Evolutionary conservation across 345 rosid genomes (phyloP).

Genomic region (Melastoma malabathricum): DNA sequence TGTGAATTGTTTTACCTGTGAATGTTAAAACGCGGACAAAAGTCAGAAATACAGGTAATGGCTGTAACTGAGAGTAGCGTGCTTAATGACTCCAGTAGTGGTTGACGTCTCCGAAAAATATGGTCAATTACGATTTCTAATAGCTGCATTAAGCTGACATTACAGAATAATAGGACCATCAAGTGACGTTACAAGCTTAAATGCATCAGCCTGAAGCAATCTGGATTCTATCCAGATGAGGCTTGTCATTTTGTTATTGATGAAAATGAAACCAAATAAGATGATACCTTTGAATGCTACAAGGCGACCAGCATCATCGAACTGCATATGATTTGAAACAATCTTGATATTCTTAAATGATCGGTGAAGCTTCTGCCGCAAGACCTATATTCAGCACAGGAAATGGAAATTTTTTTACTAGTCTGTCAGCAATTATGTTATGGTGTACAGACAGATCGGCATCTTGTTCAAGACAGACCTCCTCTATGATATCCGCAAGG

Average conservation of each 20-base stretch:
- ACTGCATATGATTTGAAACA: constrained; percentile 73
- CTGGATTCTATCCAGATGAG: neutral
- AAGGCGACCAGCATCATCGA: constrained; percentile 43
- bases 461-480: constrained; percentile 30
- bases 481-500: constrained; percentile 90
- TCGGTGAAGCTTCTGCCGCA: constrained; percentile 72
- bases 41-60: neutral
- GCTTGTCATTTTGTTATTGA: neutral
- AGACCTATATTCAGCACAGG: constrained; percentile 33
- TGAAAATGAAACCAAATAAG: neutral
- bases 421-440: neutral
- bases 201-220: neutral
- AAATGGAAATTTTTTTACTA: constrained; percentile 1
- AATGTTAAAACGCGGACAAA: neutral
- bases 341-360: constrained; percentile 59
- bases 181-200: neutral
- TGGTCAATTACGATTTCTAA: too few relatives aligned
- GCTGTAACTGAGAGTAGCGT: neutral
- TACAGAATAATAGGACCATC: too few relatives aligned
- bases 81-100: neutral
- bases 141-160: too few relatives aligned
- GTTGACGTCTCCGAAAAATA: neutral
- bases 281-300: constrained; percentile 63
- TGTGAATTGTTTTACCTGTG: constrained; percentile 71
- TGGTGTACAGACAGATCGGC: neutral